Base-by-base conservation (phyloP, 2,329 filamentous ascomycete species). In the Ascochyta fabae region DNA sequence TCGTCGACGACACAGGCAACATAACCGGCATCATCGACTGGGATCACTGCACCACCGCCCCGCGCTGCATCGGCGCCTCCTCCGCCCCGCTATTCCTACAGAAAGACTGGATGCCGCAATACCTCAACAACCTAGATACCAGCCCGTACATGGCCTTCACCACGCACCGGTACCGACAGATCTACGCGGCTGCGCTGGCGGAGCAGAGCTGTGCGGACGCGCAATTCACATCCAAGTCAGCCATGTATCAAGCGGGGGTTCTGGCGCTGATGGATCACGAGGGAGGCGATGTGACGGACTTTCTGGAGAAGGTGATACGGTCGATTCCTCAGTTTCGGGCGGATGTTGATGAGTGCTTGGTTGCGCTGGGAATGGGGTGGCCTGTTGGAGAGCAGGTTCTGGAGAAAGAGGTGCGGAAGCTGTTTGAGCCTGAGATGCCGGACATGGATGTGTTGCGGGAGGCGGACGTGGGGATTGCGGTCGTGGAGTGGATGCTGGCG, bases 1-100 rank as follows among this genome's bases (percentile, higher is more conserved):
- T 69, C 1, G 58, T 64, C 10, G 59, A 66, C 35, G 34, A 47
- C 2, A 22, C 40, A 0, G 64, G 65, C 2, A 54, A 65, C 12
- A 55, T 69, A 0, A 65, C 61, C 10, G 68, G 62, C 4, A 62
- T 72, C 12, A 53, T 71, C 10, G 62, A 66, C 44, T 66, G 64
- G 62, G 64, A 65, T 29, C 39, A 48, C n/a, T 57, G 48, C 9
- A 34, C 38, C n/a, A 31, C 55, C 3, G 64, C 55, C 3, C 64
- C 62, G 2, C 61, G 40, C 31, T 63, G 56, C 33, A 34, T 59
- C n/a, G 58, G 63, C 5, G 56, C 55, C 3, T n/a, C 61, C 0
- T 52, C 61, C 4, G 34, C 59, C 16, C 60, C 63, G 1, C 23
- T 42, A 2, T 64, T 61, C 42, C 58, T 64, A 7, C 51, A 45